Conservation (phyloP, 2,329 filamentous ascomycete genomes). For the Xylariaceae sp. region DNA sequence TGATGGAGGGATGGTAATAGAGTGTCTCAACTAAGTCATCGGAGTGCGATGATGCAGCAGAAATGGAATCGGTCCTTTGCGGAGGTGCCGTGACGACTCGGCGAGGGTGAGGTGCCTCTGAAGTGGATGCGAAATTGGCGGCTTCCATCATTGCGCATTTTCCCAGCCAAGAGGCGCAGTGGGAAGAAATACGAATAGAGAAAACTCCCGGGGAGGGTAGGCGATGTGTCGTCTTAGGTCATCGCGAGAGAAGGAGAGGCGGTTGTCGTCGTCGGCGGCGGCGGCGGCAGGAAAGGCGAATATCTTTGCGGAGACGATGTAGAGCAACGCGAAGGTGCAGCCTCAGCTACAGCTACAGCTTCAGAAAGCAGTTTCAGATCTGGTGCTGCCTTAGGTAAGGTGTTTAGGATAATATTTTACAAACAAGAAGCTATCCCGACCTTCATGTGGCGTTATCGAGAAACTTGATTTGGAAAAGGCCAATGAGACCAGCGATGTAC, state of each 20-base stretch:
- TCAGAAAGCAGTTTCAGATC: no score
- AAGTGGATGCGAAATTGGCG: conserved; percentile 6
- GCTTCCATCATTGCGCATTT: conserved; percentile 22
- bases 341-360: no score
- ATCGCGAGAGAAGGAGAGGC: conserved; percentile 20
- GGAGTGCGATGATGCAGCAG: conserved; percentile 19
- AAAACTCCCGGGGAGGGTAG: conserved; percentile 16
- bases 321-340: no score
- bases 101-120: conserved; percentile 30
- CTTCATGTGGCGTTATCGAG: neutral
- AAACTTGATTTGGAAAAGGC: neutral
- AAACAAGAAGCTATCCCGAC: neutral
- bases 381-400: no score
- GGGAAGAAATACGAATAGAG: conserved; percentile 8
- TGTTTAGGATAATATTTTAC: neutral
- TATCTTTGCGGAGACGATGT: no score
- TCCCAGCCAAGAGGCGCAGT: conserved; percentile 6
- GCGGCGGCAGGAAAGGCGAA: no score
- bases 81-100: conserved; percentile 44
- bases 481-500: no score
- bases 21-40: conserved; percentile 65
- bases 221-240: conserved; percentile 15
- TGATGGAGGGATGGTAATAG: conserved; percentile 72
- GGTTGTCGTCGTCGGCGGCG: no score
- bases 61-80: conserved; percentile 15